Base-by-base conservation (phyloP, 306 rosid genomes). In the Cucumis cinereus region DNA sequence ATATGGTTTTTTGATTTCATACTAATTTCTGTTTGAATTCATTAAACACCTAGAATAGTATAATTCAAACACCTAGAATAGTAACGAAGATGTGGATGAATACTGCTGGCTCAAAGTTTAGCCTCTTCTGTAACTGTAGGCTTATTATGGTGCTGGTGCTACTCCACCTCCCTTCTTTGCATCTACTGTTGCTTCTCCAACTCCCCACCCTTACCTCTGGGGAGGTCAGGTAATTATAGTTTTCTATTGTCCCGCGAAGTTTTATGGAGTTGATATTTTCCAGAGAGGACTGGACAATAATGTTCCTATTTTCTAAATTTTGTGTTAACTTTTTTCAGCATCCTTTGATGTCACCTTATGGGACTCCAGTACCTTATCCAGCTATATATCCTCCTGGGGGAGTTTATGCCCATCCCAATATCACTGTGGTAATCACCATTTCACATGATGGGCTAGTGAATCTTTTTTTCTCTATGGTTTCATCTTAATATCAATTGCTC, bases 151-250 rank as follows among this genome's bases (percentile, higher is more conserved):
- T 74, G 85, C 93, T 53, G 99, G 99, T 74, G 96, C 88, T 26
- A 84, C 96, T 67, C 92, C 98, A 3, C 96, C 97, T 68, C 96
- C 97, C 14, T 95, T 85, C 88, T 95, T 87, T 41, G 92, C 99
- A 61, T 81, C 99, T 8, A 90, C 96, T 23, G 94, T 93, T 79
- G 95, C 93, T 79, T 84, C 98, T 7, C 89, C 98, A 23, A 73
- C 92, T 68, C 93, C 97, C 20, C 98, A 95, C 78, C 99, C 98
- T 16, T 95, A 92, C 88, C 12, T 95, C 53, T 95, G 99, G 99
- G 99, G 99, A 82, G 53, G 91, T 77, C 99, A 95, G 93, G 99
- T 95, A 63, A 76, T 76, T 76, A 12, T 75, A 26, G 56, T 58
- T 61, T 17, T 76, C 63, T 40, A 38, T 61, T 40, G 30, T 70